phyloP scores from a whole-genome alignment of 2,329 filamentous ascomycete species.

The Thermothelomyces thermophilus region DNA sequence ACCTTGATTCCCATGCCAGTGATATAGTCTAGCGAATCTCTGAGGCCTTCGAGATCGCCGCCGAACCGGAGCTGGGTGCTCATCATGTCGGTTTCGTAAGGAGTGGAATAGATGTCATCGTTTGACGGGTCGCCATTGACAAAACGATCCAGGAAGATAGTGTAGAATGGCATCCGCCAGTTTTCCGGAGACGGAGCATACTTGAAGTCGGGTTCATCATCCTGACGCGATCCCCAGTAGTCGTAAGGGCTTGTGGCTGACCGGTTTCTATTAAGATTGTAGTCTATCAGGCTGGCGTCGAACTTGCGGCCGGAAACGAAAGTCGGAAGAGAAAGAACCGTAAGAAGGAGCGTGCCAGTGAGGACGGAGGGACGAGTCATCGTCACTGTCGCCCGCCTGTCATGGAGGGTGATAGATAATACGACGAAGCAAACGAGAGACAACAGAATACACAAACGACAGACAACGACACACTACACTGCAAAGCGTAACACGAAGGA shows the following conservation, averaged over 20 bases:
- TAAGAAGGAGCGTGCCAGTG: constrained; percentile 20
- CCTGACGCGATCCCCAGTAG: constrained; percentile 49
- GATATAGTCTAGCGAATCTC: constrained; percentile 57
- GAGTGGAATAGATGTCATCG: constrained; percentile 54
- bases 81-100: constrained; percentile 54
- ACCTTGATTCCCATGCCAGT: constrained; percentile 56
- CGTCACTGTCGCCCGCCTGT: constrained; percentile 25
- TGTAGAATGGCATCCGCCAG: constrained; percentile 62
- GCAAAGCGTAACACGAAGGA: constrained; percentile 18
- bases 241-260: constrained; percentile 49
- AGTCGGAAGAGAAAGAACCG: constrained; percentile 24
- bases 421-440: constrained; percentile 15
- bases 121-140: constrained; percentile 60
- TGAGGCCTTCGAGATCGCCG: constrained; percentile 51
- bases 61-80: constrained; percentile 59
- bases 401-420: constrained; percentile 26
- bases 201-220: constrained; percentile 30
- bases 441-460: background rate
- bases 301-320: constrained; percentile 29
- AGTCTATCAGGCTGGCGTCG: constrained; percentile 34
- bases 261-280: constrained; percentile 56
- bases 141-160: constrained; percentile 56
- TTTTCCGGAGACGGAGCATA: constrained; percentile 51
- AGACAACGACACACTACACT: constrained; percentile 7
- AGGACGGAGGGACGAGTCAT: constrained; percentile 27